These are phyloP conservation scores for Monosporascus sp. DNA, from an alignment of 2,329 filamentous ascomycete genomes.

Conservation along the genomic window DNA sequence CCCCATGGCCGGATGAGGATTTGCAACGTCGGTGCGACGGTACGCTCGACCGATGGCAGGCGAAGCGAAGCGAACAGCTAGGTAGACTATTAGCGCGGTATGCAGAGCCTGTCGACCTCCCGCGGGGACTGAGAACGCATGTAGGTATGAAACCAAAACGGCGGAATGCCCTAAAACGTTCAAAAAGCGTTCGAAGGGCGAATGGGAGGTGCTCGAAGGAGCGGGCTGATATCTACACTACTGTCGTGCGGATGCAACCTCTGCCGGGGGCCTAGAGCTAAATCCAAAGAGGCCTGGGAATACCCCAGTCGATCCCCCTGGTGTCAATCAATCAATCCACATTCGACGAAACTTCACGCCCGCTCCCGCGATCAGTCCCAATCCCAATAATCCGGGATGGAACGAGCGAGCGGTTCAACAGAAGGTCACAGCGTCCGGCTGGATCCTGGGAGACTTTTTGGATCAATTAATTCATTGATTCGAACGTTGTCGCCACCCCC, in stretches of 20 bases:
- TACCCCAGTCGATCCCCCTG: neutral
- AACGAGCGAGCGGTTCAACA: no score
- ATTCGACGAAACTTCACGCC: no score
- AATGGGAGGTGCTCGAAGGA: neutral
- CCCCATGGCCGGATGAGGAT: neutral
- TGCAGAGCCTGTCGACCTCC: neutral
- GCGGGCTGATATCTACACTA: neutral
- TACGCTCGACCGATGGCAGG: neutral
- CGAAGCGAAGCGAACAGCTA: neutral
- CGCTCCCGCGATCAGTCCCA: no score
- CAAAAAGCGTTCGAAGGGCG: neutral
- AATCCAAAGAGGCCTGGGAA: neutral
- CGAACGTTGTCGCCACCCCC: no score
- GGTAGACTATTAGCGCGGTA: neutral
- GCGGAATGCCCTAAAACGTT: neutral
- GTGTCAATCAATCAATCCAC: neutral
- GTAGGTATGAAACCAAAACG: neutral
- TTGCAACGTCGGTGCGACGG: neutral
- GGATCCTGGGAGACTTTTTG: no score
- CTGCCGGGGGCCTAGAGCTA: neutral
- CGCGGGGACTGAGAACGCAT: neutral
- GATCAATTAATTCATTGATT: no score
- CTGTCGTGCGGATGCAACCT: neutral
- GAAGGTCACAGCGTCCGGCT: no score
- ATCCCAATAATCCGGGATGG: no score